Conservation (phyloP, 306 rosid species). For the Prunus dulcis region DNA sequence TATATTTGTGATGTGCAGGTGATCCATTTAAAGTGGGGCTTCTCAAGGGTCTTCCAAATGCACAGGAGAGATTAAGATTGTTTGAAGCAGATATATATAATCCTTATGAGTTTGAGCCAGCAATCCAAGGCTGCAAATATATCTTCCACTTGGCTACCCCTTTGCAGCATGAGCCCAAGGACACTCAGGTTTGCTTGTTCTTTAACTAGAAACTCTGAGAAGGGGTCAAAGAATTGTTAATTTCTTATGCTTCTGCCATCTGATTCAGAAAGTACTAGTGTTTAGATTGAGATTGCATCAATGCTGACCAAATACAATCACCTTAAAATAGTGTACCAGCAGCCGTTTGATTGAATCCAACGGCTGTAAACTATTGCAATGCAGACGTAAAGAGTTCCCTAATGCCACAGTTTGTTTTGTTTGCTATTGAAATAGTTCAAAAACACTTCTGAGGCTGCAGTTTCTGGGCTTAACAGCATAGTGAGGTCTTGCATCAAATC, state of each 20-base stretch:
- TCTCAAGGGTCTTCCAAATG: slow-evolving; percentile 14
- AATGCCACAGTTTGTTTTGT: neutral
- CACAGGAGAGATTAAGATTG: slow-evolving; percentile 7
- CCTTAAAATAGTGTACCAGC: too few species aligned
- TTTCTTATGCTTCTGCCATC: too few species aligned
- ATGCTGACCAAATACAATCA: too few species aligned
- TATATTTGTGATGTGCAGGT: neutral
- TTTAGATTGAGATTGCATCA: too few species aligned
- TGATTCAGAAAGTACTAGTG: too few species aligned
- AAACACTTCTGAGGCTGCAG: slow-evolving; percentile 23
- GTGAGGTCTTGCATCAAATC: slow-evolving; percentile 29
- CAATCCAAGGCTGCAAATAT: slow-evolving; percentile 4
- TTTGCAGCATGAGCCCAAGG: slow-evolving; percentile 7
- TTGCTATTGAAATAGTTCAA: neutral
- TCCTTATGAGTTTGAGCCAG: neutral
- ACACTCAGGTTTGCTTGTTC: slow-evolving; percentile 1
- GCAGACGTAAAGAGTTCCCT: neutral
- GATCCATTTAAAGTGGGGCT: slow-evolving; percentile 11
- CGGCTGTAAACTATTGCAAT: neutral
- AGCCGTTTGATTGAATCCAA: too few species aligned
- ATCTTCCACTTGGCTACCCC: slow-evolving; percentile 19
- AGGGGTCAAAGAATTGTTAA: neutral
- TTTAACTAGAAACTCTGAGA: neutral
- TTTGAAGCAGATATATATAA: slow-evolving; percentile 15
- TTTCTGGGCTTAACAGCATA: slow-evolving; percentile 12